Evolutionary conservation across 2,329 filamentous ascomycete species (phyloP), one percentile per base, ranked within the genome.

Genomic region (Colletotrichum plurivorum): DNA sequence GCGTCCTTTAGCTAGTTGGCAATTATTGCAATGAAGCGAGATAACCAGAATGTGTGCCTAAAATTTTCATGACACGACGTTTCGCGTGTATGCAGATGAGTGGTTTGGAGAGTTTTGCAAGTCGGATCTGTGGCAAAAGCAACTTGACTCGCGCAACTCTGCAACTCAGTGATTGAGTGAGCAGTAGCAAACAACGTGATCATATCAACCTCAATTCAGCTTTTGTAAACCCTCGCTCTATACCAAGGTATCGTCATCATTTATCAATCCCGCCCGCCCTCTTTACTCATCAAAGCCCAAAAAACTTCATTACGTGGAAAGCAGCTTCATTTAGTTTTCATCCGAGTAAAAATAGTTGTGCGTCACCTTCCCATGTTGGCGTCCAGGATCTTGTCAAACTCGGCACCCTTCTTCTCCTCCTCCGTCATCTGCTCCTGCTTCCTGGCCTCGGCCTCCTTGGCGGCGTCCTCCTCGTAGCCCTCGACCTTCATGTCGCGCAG

Each of bases 401-500:
- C 63, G 9, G 61, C 70, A n/a, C 69, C 64, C 45, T 71, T 71
- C 60, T 64, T 68, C 9, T 63, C 64, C 62, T 63, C 62, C 18
- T 72, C 61, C 53, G 65, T 61, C 49, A 31, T 16, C 45, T 31
- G 27, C 27, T 31, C 27, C 9, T 36, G 31, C 31, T 51, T 46
- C 9, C 27, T 52, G 36, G 56, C 64, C 16, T 27, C 68, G 3
- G 67, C 58, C 57, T 67, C 62, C 16, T 62, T 61, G 46, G 76
- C 79, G 1, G 75, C 68, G 70, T 89, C 87, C 61, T 90, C 84
- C 79, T 92, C 92, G 76, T 99, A 98, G 0, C 90, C 91, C 79
- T 98, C 95, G 0, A 91, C 90, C 86, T 95, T 96, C 91, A 99
- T 99, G 77, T 99, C 96, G 68, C 85, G 90, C 72, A 99, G 83